These are phyloP conservation scores for Mucor lusitanicus DNA, from an alignment of 371 early-diverging fungal species.

Conservation along the genomic window DNA sequence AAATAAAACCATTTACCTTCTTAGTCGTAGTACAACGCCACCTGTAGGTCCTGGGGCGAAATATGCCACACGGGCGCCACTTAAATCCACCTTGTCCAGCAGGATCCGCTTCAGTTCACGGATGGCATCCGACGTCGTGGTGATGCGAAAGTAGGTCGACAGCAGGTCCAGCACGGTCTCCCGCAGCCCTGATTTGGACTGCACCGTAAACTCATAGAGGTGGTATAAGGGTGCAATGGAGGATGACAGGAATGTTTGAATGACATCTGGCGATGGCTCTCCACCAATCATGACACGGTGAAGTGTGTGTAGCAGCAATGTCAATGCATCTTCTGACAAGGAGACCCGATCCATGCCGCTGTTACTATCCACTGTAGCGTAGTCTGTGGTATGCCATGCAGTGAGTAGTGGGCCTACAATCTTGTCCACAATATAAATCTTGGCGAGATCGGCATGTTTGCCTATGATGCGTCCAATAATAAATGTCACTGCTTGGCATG, in stretches of 20 bases:
- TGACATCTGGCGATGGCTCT: slow-evolving; percentile 64
- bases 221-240: slow-evolving; percentile 61
- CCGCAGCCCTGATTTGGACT: slow-evolving; percentile 52
- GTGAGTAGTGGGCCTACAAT: slow-evolving; percentile 48
- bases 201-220: slow-evolving; percentile 58
- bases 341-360: slow-evolving; percentile 33
- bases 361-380: slow-evolving; percentile 1
- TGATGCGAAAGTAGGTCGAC: slow-evolving; percentile 56
- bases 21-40: slow-evolving; percentile 52
- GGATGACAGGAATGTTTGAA: slow-evolving; percentile 53
- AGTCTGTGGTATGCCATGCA: slow-evolving; percentile 29
- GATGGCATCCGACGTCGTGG: slow-evolving; percentile 49
- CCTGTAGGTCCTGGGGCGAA: slow-evolving; percentile 63
- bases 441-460: slow-evolving; percentile 51
- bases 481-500: slow-evolving; percentile 54
- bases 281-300: slow-evolving; percentile 64
- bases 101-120: slow-evolving; percentile 56
- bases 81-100: slow-evolving; percentile 49
- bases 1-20: slow-evolving; percentile 20
- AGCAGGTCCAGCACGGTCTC: slow-evolving; percentile 54
- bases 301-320: slow-evolving; percentile 42
- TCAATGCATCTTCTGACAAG: slow-evolving; percentile 46
- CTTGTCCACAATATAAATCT: slow-evolving; percentile 52
- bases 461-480: slow-evolving; percentile 56
- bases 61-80: slow-evolving; percentile 52